Conservation (phyloP, 345 rosid species). For the Raphanus raphanistrum region DNA sequence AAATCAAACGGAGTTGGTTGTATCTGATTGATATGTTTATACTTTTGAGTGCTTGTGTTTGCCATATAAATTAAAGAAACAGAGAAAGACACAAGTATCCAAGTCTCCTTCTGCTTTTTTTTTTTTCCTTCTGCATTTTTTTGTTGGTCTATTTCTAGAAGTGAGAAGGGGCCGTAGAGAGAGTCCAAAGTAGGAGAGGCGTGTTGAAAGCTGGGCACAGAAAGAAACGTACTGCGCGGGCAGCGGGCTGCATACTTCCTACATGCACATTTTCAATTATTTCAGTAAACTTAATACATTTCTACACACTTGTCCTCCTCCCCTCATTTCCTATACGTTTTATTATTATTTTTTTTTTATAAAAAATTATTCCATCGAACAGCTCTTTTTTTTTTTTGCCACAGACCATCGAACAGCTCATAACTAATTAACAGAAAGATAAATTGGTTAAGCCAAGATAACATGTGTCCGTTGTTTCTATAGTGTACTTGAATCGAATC, state of each 20-base stretch:
- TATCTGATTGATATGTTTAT: not conserved
- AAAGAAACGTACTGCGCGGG: not conserved
- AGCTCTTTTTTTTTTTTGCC: not conserved
- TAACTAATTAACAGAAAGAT: too few species aligned
- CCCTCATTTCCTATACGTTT: not conserved
- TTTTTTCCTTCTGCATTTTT: not conserved
- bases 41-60: not conserved
- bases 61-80: not conserved
- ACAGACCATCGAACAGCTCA: not conserved
- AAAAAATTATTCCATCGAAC: not conserved
- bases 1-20: not conserved
- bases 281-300: not conserved
- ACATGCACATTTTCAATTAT: not conserved
- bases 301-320: not conserved
- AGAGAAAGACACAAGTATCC: not conserved
- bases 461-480: not conserved
- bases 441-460: not conserved
- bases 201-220: not conserved
- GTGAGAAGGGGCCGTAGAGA: not conserved
- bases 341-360: too few species aligned
- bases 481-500: too few species aligned
- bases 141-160: constrained; percentile 1
- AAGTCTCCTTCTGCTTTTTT: not conserved
- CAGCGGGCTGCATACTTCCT: too few species aligned
- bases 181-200: not conserved